Conservation (phyloP, 2,329 filamentous ascomycete species). For the Aspergillus chevalieri region DNA sequence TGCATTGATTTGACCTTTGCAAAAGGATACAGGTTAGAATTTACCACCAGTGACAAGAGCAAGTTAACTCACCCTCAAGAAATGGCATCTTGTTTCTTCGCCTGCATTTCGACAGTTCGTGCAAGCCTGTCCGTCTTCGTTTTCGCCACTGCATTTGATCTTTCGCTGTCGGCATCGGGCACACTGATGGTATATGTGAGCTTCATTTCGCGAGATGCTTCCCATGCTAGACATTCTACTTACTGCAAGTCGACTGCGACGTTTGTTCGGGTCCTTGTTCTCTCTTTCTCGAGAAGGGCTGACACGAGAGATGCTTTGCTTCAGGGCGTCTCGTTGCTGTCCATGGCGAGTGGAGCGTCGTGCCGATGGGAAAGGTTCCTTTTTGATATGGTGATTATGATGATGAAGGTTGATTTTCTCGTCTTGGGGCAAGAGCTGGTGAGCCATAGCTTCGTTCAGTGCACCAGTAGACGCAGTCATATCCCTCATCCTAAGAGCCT, state of each 20-base stretch:
- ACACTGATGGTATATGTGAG: conserved; percentile 53
- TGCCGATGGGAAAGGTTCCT: conserved; percentile 19
- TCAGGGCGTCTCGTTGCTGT: conserved; percentile 18
- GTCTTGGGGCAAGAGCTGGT: conserved; percentile 15
- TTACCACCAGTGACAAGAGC: background rate
- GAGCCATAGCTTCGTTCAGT: conserved; percentile 19
- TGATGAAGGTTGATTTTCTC: conserved; percentile 19
- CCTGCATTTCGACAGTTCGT: conserved; percentile 74
- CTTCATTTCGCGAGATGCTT: too few species aligned
- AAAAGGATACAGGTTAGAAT: background rate
- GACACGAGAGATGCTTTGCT: conserved; percentile 14
- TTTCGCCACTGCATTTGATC: conserved; percentile 87
- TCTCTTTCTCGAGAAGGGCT: conserved; percentile 26
- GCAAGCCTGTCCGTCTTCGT: conserved; percentile 70
- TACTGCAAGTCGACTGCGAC: conserved; percentile 52
- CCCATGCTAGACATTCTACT: conserved; percentile 2
- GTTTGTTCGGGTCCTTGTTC: conserved; percentile 36
- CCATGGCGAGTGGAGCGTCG: conserved; percentile 20
- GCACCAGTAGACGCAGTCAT: conserved; percentile 12
- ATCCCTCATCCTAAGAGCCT: conserved; percentile 12
- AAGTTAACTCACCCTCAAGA: conserved; percentile 60
- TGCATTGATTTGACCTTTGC: conserved; percentile 32
- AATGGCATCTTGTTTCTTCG: conserved; percentile 56
- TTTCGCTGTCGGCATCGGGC: conserved; percentile 85
- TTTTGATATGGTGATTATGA: conserved; percentile 16